These are phyloP conservation scores for Orbilia javanica DNA, from an alignment of 2,329 filamentous ascomycete genomes.

Conservation along the genomic window DNA sequence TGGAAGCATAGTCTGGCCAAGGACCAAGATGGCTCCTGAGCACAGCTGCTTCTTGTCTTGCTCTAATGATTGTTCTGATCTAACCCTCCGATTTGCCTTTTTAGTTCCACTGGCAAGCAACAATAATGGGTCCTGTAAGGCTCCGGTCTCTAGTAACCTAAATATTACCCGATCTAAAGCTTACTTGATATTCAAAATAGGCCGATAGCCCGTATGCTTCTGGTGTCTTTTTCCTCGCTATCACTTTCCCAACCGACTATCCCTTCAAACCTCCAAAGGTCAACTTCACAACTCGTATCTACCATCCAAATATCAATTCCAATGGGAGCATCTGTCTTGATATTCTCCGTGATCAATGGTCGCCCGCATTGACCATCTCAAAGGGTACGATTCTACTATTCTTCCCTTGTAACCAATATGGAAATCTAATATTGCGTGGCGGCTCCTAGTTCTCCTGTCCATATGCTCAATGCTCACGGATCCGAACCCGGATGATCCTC, in stretches of 20 bases:
- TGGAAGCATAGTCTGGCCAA: neutral
- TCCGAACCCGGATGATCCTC: constrained; percentile 97
- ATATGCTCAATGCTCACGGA: constrained; percentile 99
- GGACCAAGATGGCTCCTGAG: neutral
- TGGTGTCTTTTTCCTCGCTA: constrained; percentile 98
- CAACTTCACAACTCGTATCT: constrained; percentile 99
- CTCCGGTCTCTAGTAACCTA: neutral
- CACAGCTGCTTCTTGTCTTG: neutral
- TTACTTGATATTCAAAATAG: constrained; percentile 68
- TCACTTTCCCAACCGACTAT: constrained; percentile 99
- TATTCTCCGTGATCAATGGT: constrained; percentile 99
- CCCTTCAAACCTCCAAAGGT: constrained; percentile 99
- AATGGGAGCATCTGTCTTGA: constrained; percentile 99
- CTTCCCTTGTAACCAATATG: constrained; percentile 24
- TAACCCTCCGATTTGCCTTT: constrained; percentile 62
- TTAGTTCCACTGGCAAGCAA: constrained; percentile 99
- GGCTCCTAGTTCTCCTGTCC: constrained; percentile 82
- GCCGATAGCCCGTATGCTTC: constrained; percentile 97
- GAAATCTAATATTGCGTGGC: constrained; percentile 19
- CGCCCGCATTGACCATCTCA: constrained; percentile 95
- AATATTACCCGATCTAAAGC: constrained; percentile 1
- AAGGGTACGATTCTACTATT: constrained; percentile 81
- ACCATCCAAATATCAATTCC: constrained; percentile 99
- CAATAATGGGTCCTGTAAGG: constrained; percentile 96
- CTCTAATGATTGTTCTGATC: constrained; percentile 52